phyloP scores from a whole-genome alignment of 495 filamentous ascomycete species.

The Penicillium chermesinum region DNA sequence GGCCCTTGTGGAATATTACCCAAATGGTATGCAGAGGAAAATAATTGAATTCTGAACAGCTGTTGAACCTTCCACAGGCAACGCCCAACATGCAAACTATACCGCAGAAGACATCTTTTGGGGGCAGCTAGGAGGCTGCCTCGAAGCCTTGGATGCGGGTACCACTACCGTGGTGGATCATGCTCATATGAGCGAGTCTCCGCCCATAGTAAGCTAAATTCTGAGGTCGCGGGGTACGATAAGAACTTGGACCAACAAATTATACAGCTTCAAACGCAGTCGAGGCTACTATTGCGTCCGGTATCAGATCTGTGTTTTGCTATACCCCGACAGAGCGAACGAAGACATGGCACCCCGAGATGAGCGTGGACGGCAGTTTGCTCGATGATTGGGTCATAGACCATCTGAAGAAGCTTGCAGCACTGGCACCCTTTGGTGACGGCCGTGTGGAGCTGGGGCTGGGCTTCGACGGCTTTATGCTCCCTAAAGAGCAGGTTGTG shows the following conservation, averaged over 20 bases:
- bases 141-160: constrained; percentile 50
- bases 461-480: constrained; percentile 35
- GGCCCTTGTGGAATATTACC: constrained; percentile 37
- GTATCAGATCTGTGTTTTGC: constrained; percentile 45
- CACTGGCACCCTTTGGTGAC: constrained; percentile 30
- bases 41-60: too few species aligned
- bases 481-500: constrained; percentile 30
- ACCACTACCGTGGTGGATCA: constrained; percentile 57
- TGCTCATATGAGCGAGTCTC: constrained; percentile 44
- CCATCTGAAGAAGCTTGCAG: constrained; percentile 28
- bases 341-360: constrained; percentile 30
- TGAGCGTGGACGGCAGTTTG: constrained; percentile 25
- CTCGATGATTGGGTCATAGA: constrained; percentile 38
- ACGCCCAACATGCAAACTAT: constrained; percentile 30
- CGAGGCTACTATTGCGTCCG: constrained; percentile 38
- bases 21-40: constrained; percentile 25
- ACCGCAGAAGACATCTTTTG: constrained; percentile 48
- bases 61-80: constrained; percentile 12
- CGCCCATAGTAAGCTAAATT: constrained; percentile 26
- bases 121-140: constrained; percentile 47
- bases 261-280: constrained; percentile 36
- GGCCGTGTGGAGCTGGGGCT: constrained; percentile 37
- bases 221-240: background rate
- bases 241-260: background rate
- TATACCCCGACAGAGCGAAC: constrained; percentile 34